Conservation (phyloP, 441 rosid species). For the Pelargonium fulgidum region DNA sequence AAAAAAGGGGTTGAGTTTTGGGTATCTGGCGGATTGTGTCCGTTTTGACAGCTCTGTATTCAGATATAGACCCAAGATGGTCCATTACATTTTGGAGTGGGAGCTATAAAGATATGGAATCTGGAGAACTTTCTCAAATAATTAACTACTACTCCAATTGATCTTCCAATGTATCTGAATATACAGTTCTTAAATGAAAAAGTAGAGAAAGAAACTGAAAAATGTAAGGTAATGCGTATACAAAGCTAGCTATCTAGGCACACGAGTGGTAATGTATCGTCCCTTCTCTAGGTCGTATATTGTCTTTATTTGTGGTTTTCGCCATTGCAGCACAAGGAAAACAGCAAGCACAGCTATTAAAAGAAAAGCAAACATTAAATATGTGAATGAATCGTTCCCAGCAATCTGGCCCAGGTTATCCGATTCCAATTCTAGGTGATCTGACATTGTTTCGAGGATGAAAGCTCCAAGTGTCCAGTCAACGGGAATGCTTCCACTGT, state of each 20-base stretch:
- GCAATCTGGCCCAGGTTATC: conserved; percentile 27
- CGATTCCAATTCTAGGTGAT: conserved; percentile 21
- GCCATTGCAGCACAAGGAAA: conserved; percentile 32
- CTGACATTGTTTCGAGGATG: conserved; percentile 29
- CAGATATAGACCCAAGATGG: too few relatives aligned
- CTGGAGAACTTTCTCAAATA: conserved; percentile 1
- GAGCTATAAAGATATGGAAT: too few relatives aligned
- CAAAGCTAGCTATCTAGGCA: conserved; percentile 25
- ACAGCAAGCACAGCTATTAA: conserved; percentile 31
- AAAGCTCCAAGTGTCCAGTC: conserved; percentile 52
- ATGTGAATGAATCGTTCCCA: conserved; percentile 34
- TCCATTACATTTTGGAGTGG: too few relatives aligned
- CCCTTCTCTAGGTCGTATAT: conserved; percentile 46
- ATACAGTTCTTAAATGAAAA: conserved; percentile 2
- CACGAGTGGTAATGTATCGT: conserved; percentile 37
- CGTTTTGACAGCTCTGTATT: too few relatives aligned
- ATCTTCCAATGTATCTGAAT: not conserved
- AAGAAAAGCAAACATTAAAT: conserved; percentile 37
- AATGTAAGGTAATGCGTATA: not conserved
- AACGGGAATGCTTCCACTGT: conserved; percentile 23
- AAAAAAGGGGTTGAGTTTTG: too few relatives aligned
- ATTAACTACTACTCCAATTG: not conserved
- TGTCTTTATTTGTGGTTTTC: conserved; percentile 42
- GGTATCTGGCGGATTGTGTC: too few relatives aligned
- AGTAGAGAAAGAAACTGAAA: not conserved